A percentile compares a stretch with the other conserved stretches of the same genome.
These are phyloP conservation scores for Eucalyptus microcorys DNA, from an alignment of 345 rosid species.

Conservation along the genomic window DNA sequence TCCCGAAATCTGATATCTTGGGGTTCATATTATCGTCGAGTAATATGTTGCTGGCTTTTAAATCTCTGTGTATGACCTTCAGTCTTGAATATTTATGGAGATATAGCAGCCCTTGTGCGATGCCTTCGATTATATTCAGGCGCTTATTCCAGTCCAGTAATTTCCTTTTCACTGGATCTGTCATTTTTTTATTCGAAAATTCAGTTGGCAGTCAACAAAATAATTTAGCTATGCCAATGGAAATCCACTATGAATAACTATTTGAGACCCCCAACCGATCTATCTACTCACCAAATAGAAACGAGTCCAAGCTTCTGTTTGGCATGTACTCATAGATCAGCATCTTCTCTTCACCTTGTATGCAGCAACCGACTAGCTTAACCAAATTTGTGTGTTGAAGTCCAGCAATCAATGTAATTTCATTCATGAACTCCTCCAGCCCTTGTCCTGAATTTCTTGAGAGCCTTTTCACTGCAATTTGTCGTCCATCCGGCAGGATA, in stretches of 20 bases:
- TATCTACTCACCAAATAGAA: constrained; percentile 14
- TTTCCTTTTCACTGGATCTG: background rate
- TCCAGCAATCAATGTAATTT: constrained; percentile 29
- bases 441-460: constrained; percentile 30
- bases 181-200: background rate
- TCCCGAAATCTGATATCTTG: constrained; percentile 40
- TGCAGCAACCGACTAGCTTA: constrained; percentile 28
- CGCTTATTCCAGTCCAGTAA: constrained; percentile 20
- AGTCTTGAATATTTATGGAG: constrained; percentile 31
- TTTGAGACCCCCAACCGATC: background rate
- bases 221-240: background rate
- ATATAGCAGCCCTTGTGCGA: constrained; percentile 29
- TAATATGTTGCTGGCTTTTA: constrained; percentile 37
- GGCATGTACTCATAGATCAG: constrained; percentile 30
- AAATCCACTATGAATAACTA: background rate
- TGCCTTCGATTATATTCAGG: constrained; percentile 19
- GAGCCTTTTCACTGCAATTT: constrained; percentile 34
- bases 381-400: constrained; percentile 37
- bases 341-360: constrained; percentile 31
- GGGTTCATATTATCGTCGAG: constrained; percentile 30
- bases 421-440: constrained; percentile 33
- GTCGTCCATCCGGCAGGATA: constrained; percentile 15
- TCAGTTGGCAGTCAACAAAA: background rate
- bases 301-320: constrained; percentile 20
- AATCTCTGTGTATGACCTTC: constrained; percentile 30